phyloP scores from a whole-genome alignment of 2,329 filamentous ascomycete species.

The Penicillium polonicum region DNA sequence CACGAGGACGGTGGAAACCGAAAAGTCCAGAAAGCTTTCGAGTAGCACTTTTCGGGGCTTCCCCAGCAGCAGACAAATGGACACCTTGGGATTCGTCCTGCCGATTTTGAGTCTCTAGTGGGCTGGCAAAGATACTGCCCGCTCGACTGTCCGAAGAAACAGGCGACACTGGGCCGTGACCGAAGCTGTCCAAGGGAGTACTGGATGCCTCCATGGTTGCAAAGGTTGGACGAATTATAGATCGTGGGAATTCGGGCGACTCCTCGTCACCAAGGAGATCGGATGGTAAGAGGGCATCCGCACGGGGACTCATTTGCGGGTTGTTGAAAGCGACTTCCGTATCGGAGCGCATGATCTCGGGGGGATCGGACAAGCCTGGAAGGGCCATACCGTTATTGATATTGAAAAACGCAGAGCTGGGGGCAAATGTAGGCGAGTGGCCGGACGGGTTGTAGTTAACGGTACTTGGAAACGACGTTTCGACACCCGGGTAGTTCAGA shows the following conservation, averaged over 20 bases:
- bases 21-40: conserved; percentile 59
- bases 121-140: conserved; percentile 48
- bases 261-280: conserved; percentile 60
- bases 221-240: conserved; percentile 31
- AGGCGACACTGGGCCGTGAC: conserved; percentile 44
- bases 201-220: conserved; percentile 31
- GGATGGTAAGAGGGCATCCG: conserved; percentile 60
- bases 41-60: conserved; percentile 46
- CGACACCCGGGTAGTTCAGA: conserved; percentile 41
- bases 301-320: conserved; percentile 63
- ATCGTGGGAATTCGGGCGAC: conserved; percentile 37
- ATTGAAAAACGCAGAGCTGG: conserved; percentile 58
- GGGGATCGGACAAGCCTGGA: conserved; percentile 42
- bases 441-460: conserved; percentile 51
- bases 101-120: conserved; percentile 43
- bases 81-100: conserved; percentile 40
- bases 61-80: conserved; percentile 32
- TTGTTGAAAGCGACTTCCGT: conserved; percentile 56
- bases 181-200: conserved; percentile 33
- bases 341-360: conserved; percentile 48
- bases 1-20: conserved; percentile 58
- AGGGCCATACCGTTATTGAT: conserved; percentile 63
- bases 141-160: conserved; percentile 46
- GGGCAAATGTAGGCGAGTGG: conserved; percentile 54
- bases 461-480: conserved; percentile 40